Conservation (phyloP, 129 eudicot species). For the Rutidosis leptorrhynchoides region DNA sequence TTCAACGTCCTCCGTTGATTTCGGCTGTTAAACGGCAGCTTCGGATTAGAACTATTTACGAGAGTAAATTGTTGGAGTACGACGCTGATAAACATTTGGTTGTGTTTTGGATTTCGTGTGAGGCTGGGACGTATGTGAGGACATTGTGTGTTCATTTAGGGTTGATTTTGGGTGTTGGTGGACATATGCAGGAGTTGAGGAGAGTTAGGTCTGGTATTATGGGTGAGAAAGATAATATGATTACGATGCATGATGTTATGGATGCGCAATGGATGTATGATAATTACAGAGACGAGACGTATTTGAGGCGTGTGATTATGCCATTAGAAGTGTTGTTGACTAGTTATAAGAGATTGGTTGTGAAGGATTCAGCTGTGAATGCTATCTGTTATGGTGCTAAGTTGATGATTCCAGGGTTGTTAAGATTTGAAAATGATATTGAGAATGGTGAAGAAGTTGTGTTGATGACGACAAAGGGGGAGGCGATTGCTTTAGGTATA, state of each 20-base stretch:
- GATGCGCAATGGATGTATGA: slow-evolving; percentile 73
- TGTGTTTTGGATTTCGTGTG: slow-evolving; percentile 92
- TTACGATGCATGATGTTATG: slow-evolving; percentile 94
- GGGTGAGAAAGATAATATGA: slow-evolving; percentile 94
- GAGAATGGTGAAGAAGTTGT: slow-evolving; percentile 87
- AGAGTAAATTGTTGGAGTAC: slow-evolving; percentile 76
- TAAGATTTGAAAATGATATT: slow-evolving; percentile 73
- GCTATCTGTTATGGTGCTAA: slow-evolving; percentile 86
- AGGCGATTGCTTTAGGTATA: slow-evolving; percentile 77
- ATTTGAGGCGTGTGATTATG: slow-evolving; percentile 72
- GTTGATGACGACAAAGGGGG: slow-evolving; percentile 89
- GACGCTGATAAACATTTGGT: slow-evolving; percentile 78
- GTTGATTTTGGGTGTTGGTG: slow-evolving; percentile 82
- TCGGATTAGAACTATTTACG: slow-evolving; percentile 80
- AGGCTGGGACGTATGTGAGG: slow-evolving; percentile 92
- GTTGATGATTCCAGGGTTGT: slow-evolving; percentile 78
- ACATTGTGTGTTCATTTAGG: slow-evolving; percentile 94
- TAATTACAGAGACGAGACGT: slow-evolving; percentile 68
- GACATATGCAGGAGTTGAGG: slow-evolving; percentile 91
- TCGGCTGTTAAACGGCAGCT: slow-evolving; percentile 90
- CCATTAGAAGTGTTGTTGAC: slow-evolving; percentile 76
- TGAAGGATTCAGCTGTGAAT: slow-evolving; percentile 83
- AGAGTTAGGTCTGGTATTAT: slow-evolving; percentile 84
- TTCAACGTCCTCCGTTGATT: slow-evolving; percentile 86
- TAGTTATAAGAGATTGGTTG: slow-evolving; percentile 78